These are phyloP conservation scores for Chrysoporthe austroafricana DNA, from an alignment of 2,329 filamentous ascomycete genomes.

Conservation along the genomic window DNA sequence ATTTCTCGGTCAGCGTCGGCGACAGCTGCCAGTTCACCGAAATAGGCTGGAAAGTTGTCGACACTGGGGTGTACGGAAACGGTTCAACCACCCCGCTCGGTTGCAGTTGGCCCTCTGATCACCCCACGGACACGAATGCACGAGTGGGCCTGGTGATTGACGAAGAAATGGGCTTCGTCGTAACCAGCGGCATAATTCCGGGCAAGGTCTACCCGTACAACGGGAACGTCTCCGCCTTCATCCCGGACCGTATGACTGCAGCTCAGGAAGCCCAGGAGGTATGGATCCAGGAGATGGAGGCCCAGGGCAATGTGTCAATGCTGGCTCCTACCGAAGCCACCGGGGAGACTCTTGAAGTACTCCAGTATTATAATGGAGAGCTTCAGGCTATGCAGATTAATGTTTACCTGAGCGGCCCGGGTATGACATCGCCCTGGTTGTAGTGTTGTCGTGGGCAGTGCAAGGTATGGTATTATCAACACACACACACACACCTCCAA, in stretches of 20 bases:
- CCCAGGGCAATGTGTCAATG: conserved; percentile 24
- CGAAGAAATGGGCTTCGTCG: conserved; percentile 32
- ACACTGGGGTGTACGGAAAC: conserved; percentile 31
- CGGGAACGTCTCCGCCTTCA: conserved; percentile 20
- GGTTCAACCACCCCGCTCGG: conserved; percentile 28
- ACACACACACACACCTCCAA: too few relatives aligned
- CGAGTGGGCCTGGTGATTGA: conserved; percentile 31
- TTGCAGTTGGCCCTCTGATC: conserved; percentile 30
- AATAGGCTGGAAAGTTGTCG: conserved; percentile 31
- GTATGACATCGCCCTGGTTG: conserved; percentile 29
- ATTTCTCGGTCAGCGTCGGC: conserved; percentile 12
- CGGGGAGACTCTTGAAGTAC: conserved; percentile 32
- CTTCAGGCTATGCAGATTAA: conserved; percentile 33
- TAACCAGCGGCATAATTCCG: conserved; percentile 31
- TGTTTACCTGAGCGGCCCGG: conserved; percentile 31
- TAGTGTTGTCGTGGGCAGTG: background rate
- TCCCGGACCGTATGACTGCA: conserved; percentile 26
- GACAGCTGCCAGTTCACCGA: conserved; percentile 32
- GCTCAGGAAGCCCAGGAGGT: conserved; percentile 31
- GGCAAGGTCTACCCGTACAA: conserved; percentile 26
- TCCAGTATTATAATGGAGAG: conserved; percentile 31
- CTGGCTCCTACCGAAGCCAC: conserved; percentile 29
- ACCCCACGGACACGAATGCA: conserved; percentile 30
- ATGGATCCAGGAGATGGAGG: conserved; percentile 29
- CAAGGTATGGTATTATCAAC: too few relatives aligned